These are phyloP conservation scores for Trichoderma sp. DNA, from an alignment of 2,329 filamentous ascomycete species.

Conservation along the genomic window DNA sequence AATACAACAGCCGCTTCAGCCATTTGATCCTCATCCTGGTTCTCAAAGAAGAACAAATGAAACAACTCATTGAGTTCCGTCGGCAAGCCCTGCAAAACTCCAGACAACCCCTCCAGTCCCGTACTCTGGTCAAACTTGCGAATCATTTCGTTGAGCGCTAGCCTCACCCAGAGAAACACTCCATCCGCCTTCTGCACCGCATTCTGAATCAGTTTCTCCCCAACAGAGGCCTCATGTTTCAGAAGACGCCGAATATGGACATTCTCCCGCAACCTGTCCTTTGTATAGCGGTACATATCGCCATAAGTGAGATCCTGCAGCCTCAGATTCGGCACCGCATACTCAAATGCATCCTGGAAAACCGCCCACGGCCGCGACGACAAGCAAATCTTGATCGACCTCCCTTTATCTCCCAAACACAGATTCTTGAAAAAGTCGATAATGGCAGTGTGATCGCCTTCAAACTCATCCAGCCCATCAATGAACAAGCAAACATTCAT, in stretches of 20 bases:
- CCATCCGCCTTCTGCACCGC: constrained; percentile 33
- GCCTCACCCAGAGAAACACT: constrained; percentile 38
- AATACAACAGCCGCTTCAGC: constrained; percentile 32
- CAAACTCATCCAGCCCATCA: constrained; percentile 39
- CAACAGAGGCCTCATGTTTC: constrained; percentile 1
- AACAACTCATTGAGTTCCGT: constrained; percentile 34
- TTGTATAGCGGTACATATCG: constrained; percentile 33
- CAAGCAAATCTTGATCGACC: constrained; percentile 35
- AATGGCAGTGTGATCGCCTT: constrained; percentile 33
- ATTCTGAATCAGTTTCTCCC: constrained; percentile 19
- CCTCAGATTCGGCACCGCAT: constrained; percentile 30
- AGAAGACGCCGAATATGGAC: constrained; percentile 23
- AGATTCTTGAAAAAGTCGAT: constrained; percentile 34
- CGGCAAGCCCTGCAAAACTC: constrained; percentile 27
- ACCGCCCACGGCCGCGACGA: constrained; percentile 37
- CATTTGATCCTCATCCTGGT: constrained; percentile 27
- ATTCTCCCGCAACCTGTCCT: constrained; percentile 27
- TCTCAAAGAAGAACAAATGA: constrained; percentile 33
- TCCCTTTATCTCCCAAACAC: constrained; percentile 19
- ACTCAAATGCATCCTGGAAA: constrained; percentile 31
- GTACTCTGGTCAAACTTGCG: constrained; percentile 18
- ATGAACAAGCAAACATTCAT: constrained; percentile 35
- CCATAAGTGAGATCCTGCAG: constrained; percentile 32
- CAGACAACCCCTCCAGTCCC: constrained; percentile 11
- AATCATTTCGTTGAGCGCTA: constrained; percentile 34